A percentile compares a stretch with the other conserved stretches of the same genome.
Evolutionary conservation across 345 rosid species (phyloP).

Genomic region (Microthlaspi erraticum): DNA sequence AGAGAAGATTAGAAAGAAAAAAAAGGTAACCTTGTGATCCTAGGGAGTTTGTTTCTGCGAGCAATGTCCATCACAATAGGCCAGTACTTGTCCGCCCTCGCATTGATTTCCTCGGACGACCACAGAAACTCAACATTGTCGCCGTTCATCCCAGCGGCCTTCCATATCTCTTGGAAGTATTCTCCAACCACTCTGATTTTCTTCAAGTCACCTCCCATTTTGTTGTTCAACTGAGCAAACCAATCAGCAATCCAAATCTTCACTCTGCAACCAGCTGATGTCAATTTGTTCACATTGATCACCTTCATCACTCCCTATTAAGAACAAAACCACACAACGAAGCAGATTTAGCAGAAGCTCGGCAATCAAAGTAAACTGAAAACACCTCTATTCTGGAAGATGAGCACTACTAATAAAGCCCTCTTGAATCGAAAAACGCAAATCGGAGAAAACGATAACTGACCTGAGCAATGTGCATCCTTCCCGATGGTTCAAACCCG

Average conservation of each 20-base stretch:
- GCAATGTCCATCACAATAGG: slow-evolving; percentile 97
- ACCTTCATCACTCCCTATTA: slow-evolving; percentile 86
- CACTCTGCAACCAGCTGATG: slow-evolving; percentile 83
- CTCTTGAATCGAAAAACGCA: background rate
- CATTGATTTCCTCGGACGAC: slow-evolving; percentile 90
- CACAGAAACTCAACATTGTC: slow-evolving; percentile 78
- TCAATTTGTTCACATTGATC: slow-evolving; percentile 81
- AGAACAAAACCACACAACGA: slow-evolving; percentile 2
- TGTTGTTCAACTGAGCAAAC: slow-evolving; percentile 95
- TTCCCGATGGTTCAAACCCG: slow-evolving; percentile 94
- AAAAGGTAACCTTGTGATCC: slow-evolving; percentile 59
- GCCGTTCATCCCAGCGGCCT: slow-evolving; percentile 76
- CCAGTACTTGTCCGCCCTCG: slow-evolving; percentile 77
- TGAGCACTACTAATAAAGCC: no score
- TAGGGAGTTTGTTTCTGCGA: slow-evolving; percentile 77
- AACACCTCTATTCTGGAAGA: no score
- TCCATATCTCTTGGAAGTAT: slow-evolving; percentile 84
- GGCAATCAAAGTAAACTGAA: no score
- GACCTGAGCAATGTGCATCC: slow-evolving; percentile 90
- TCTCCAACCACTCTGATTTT: slow-evolving; percentile 72
- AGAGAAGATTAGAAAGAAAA: background rate
- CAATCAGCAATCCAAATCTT: slow-evolving; percentile 97
- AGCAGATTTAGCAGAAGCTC: background rate
- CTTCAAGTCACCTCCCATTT: slow-evolving; percentile 89
- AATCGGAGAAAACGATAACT: background rate